These are phyloP conservation scores for Phaeosphaeria sp. DNA, from an alignment of 2,329 filamentous ascomycete species.

Conservation along the genomic window DNA sequence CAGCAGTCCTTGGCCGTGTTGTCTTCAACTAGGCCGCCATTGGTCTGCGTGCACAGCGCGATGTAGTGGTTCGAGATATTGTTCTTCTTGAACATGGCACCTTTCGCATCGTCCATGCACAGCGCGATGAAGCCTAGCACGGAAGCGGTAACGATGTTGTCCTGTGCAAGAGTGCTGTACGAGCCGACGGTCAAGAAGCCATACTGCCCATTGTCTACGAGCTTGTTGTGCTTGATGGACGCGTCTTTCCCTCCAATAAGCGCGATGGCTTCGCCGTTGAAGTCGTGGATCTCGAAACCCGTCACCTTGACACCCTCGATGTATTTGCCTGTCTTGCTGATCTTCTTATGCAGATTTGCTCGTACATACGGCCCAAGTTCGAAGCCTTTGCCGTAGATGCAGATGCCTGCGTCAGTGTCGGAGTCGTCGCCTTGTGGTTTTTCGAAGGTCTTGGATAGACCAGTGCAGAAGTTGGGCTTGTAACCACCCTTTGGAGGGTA, in stretches of 20 bases:
- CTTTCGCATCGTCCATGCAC: slow-evolving; percentile 22
- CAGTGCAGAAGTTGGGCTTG: slow-evolving; percentile 11
- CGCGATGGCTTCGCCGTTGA: slow-evolving; percentile 16
- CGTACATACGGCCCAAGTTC: slow-evolving; percentile 1
- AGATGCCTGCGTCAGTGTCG: slow-evolving; percentile 16
- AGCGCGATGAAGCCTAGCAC: slow-evolving; percentile 10
- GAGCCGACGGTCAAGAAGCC: slow-evolving; percentile 20
- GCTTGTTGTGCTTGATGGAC: slow-evolving; percentile 13
- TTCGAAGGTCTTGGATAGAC: slow-evolving; percentile 5
- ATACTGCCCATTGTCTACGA: slow-evolving; percentile 12
- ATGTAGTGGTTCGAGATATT: slow-evolving; percentile 18
- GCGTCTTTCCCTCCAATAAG: slow-evolving; percentile 15
- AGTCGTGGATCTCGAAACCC: slow-evolving; percentile 13
- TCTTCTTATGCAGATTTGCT: slow-evolving; percentile 2
- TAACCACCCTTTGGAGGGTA: slow-evolving; percentile 3
- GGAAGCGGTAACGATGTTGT: slow-evolving; percentile 7
- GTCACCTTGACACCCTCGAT: slow-evolving; percentile 16
- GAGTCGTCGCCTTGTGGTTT: neutral
- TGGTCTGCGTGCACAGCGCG: slow-evolving; percentile 15
- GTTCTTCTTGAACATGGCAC: slow-evolving; percentile 12
- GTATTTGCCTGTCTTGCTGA: slow-evolving; percentile 1
- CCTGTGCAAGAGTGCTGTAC: slow-evolving; percentile 7
- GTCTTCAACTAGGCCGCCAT: slow-evolving; percentile 6
- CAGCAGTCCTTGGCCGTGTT: slow-evolving; percentile 16
- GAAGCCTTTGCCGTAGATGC: slow-evolving; percentile 12